Conservation (phyloP, 2,329 filamentous ascomycete genomes). For the Clonostachys solani region DNA sequence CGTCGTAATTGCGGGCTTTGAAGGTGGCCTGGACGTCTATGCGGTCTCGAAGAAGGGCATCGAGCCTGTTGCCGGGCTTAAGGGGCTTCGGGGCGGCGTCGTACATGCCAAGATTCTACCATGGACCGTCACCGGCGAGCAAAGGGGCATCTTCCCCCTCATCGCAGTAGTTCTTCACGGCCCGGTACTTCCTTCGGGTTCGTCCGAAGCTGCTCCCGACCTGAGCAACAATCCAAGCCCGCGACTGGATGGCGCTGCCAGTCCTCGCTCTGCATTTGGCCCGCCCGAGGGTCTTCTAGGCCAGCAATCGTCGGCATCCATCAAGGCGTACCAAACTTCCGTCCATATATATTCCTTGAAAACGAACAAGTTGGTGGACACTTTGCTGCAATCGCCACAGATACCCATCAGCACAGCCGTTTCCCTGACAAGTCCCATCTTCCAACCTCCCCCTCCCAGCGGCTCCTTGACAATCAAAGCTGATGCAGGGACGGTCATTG, state of each 20-base stretch:
- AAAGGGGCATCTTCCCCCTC: slow-evolving; percentile 60
- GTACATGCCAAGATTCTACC: slow-evolving; percentile 79
- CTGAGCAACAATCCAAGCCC: slow-evolving; percentile 20
- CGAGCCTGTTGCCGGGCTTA: slow-evolving; percentile 65
- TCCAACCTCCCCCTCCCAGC: slow-evolving; percentile 63
- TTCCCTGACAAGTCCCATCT: slow-evolving; percentile 58
- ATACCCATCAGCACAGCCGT: slow-evolving; percentile 49
- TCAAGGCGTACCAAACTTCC: slow-evolving; percentile 69
- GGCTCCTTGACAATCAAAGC: slow-evolving; percentile 73
- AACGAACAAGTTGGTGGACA: slow-evolving; percentile 66
- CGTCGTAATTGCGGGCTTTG: slow-evolving; percentile 71
- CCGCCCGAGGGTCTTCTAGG: slow-evolving; percentile 29
- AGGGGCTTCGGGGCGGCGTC: slow-evolving; percentile 75
- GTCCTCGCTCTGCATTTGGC: slow-evolving; percentile 31
- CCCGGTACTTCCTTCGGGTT: slow-evolving; percentile 49
- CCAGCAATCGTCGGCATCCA: background rate
- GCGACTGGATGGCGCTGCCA: slow-evolving; percentile 32
- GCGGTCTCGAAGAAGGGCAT: slow-evolving; percentile 68
- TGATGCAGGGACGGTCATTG: slow-evolving; percentile 64
- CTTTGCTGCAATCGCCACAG: slow-evolving; percentile 68
- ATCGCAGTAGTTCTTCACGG: slow-evolving; percentile 80
- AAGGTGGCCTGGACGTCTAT: slow-evolving; percentile 75
- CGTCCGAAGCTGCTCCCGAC: slow-evolving; percentile 25
- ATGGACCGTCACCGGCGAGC: slow-evolving; percentile 54
- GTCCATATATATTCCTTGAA: slow-evolving; percentile 86